A percentile compares a stretch with the other conserved stretches of the same genome.
These are phyloP conservation scores for Globisporangium irregulare DNA, from an alignment of 352 stramenopile genomes.

Conservation along the genomic window DNA sequence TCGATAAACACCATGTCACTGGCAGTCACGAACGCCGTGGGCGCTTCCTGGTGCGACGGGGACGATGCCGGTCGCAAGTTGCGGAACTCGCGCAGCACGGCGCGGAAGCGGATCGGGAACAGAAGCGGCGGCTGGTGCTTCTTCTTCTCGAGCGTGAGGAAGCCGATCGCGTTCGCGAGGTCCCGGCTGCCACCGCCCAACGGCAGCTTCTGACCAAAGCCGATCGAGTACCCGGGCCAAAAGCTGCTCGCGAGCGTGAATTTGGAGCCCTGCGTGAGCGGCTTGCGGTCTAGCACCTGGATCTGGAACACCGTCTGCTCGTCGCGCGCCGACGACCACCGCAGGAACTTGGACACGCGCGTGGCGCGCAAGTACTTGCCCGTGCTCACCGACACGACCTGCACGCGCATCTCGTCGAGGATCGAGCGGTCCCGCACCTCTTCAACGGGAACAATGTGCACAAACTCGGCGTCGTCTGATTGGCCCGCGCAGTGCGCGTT, in stretches of 20 bases:
- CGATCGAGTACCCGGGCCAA: conserved; percentile 44
- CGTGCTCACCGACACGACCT: conserved; percentile 44
- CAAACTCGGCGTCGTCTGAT: conserved; percentile 40
- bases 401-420: conserved; percentile 57
- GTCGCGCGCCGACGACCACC: conserved; percentile 52
- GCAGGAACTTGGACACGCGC: conserved; percentile 64
- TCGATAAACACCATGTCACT: conserved; percentile 54
- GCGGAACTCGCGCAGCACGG: conserved; percentile 33
- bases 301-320: conserved; percentile 65
- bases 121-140: conserved; percentile 58
- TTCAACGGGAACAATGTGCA: conserved; percentile 52
- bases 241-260: conserved; percentile 62
- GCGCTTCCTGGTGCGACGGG: conserved; percentile 16
- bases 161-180: conserved; percentile 52
- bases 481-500: conserved; percentile 42
- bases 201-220: conserved; percentile 56
- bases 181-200: conserved; percentile 44
- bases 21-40: conserved; percentile 45
- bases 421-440: conserved; percentile 55
- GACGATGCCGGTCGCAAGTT: conserved; percentile 23
- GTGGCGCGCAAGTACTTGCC: conserved; percentile 61
- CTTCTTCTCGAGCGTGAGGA: conserved; percentile 63
- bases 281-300: conserved; percentile 50
- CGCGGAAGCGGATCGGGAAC: conserved; percentile 59
- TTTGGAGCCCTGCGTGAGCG: conserved; percentile 42